Percentiles rank a stretch among this genome's conserved stretches.
phyloP scores from a whole-genome alignment of 306 rosid genomes.

The Prunus persica region Prunus_persica_NCBIv2 NC_034016.1:22003001-22003500 shows the following conservation, averaged over 20 bases:
- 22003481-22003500: slow-evolving; percentile 31
- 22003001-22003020: neutral
- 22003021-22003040: neutral
- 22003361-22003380: slow-evolving; percentile 68
- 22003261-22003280: neutral
- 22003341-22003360: slow-evolving; percentile 79
- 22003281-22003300: neutral
- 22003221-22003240: neutral
- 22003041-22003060: neutral
- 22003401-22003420: slow-evolving; percentile 83
- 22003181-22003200: slow-evolving; percentile 83
- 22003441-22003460: slow-evolving; percentile 48
- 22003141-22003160: slow-evolving; percentile 85
- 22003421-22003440: slow-evolving; percentile 91
- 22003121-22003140: slow-evolving; percentile 76
- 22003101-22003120: slow-evolving; percentile 72
- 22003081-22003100: too few relatives aligned
- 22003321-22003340: slow-evolving; percentile 68
- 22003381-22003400: slow-evolving; percentile 66
- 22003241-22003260: neutral
- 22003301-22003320: too few relatives aligned
- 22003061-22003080: too few relatives aligned
- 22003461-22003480: slow-evolving; percentile 40
- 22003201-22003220: slow-evolving; percentile 18
- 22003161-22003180: slow-evolving; percentile 97